phyloP scores from a whole-genome alignment of 495 filamentous ascomycete species.

The Neurospora hispaniola region DNA sequence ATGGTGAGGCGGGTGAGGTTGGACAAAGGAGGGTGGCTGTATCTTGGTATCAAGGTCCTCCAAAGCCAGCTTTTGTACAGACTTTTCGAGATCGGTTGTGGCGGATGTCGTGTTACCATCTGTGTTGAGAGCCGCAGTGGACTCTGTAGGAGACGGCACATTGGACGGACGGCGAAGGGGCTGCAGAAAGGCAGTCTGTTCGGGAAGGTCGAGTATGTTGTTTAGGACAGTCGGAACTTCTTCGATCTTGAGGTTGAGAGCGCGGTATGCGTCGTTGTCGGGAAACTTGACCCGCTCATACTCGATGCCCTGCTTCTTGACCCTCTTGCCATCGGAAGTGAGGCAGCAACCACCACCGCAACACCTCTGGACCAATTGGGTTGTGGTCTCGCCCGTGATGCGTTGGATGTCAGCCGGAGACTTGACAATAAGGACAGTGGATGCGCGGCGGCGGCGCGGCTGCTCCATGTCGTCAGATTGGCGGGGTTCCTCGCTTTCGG shows the following conservation, averaged over 20 bases:
- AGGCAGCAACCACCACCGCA: constrained; percentile 93
- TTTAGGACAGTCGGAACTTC: constrained; percentile 63
- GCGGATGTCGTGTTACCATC: constrained; percentile 1
- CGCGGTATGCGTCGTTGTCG: constrained; percentile 74
- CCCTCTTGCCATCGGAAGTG: constrained; percentile 37
- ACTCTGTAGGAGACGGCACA: constrained; percentile 29
- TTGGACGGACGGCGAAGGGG: constrained; percentile 28
- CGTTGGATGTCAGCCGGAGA: constrained; percentile 63
- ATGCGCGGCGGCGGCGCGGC: constrained; percentile 54
- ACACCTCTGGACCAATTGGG: constrained; percentile 57
- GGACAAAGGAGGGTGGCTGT: constrained; percentile 79
- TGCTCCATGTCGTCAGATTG: constrained; percentile 8
- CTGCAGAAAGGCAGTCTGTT: constrained; percentile 58
- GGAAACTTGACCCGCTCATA: constrained; percentile 56
- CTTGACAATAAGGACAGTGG: constrained; percentile 69
- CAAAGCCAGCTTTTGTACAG: constrained; percentile 21
- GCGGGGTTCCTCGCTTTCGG: constrained; percentile 28
- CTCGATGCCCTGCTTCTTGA: constrained; percentile 38
- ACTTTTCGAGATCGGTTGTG: constrained; percentile 11
- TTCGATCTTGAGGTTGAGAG: constrained; percentile 64
- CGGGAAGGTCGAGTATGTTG: constrained; percentile 57
- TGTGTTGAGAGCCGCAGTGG: constrained; percentile 20
- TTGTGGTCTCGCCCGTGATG: constrained; percentile 52
- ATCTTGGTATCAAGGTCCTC: constrained; percentile 36
- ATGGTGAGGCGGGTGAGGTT: constrained; percentile 88